Evolutionary conservation across 768 basidiomycete species (phyloP).

Genomic region (Russula sp.): DNA sequence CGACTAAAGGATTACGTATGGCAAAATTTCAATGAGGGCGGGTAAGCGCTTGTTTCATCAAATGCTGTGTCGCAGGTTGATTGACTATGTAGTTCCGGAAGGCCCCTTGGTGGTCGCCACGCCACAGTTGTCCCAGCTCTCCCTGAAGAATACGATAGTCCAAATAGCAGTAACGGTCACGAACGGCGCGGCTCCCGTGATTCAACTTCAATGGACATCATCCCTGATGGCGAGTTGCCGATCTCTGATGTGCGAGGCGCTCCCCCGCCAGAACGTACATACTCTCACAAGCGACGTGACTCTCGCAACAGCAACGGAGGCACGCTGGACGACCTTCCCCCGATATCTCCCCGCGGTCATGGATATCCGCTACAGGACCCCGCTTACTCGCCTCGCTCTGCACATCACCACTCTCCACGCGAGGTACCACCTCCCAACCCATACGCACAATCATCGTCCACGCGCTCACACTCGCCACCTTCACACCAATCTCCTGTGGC

Average conservation of each 20-base stretch:
- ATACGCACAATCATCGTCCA: conserved; percentile 1
- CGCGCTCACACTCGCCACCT: conserved; percentile 33
- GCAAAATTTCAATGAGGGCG: conserved; percentile 84
- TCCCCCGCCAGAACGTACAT: conserved; percentile 17
- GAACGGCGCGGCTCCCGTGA: conserved; percentile 26
- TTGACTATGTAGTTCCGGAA: conserved; percentile 37
- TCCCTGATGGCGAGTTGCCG: conserved; percentile 18
- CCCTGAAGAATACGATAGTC: conserved; percentile 66
- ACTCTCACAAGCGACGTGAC: conserved; percentile 22
- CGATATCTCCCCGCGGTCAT: conserved; percentile 25
- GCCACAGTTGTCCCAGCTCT: conserved; percentile 79
- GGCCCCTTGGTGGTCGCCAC: conserved; percentile 75
- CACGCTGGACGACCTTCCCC: conserved; percentile 23
- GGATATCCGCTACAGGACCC: conserved; percentile 21
- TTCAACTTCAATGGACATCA: conserved; percentile 24
- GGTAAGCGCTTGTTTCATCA: conserved; percentile 49
- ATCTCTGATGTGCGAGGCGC: conserved; percentile 23
- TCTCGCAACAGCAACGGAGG: conserved; percentile 28
- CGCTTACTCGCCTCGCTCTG: conserved; percentile 22
- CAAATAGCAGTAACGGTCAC: conserved; percentile 32
- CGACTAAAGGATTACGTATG: conserved; percentile 77
- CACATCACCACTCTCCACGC: conserved; percentile 18
- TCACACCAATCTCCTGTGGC: conserved; percentile 34
- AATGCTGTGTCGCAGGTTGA: conserved; percentile 24
- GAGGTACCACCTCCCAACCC: conserved; percentile 23